Base-by-base conservation (phyloP, 176 grass and related monocot genomes). In the Cocos nucifera region DNA sequence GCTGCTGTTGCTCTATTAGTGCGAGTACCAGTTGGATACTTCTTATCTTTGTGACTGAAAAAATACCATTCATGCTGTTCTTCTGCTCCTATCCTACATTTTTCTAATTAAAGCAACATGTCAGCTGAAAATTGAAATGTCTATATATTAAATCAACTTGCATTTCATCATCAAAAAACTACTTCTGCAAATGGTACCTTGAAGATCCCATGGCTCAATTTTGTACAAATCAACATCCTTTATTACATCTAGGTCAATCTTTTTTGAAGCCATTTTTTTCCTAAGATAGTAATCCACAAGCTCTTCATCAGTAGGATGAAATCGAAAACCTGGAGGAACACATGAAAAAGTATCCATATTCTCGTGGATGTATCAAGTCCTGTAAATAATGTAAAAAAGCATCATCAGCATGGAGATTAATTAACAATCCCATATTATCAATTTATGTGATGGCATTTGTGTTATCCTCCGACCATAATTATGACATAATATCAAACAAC, bases 31-130 rank as follows among this genome's bases (percentile, higher is more conserved):
- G 90, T 95, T 17, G 90, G 90, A 61, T 95, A 95, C 49, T 95
- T 95, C 80, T 90, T 95, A 64, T 95, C 90, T 49, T 95, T 95
- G 80, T 95, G 90, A 76, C 86, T 90, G 61, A 95, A 95, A 57
- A 95, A 86, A 77, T 95, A 95, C 72, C 78, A 95, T 0, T 95
- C 86, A 32, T 72, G 82, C 56, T 95, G 90, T 53, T 90, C 90
- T 65, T 95, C 89, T 51, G 70, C 69, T 81, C 74, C 81, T 22
- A 85, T 53, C 15, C 80, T 81, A 61, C 90, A 95, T 73, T 71
- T 76, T 49, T 90, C 90, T 95, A 0, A 14, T 44, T 44, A 14
- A 44, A 44, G 35, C 10, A 44, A 44, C 35, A 44, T 44, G 35
- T 44, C 6, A 44, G 35, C 2, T 14, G 32, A 44, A 12, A 14